Evolutionary conservation across 116 monocot species (phyloP).

Genomic region (Trichopus zeylanicus): DNA sequence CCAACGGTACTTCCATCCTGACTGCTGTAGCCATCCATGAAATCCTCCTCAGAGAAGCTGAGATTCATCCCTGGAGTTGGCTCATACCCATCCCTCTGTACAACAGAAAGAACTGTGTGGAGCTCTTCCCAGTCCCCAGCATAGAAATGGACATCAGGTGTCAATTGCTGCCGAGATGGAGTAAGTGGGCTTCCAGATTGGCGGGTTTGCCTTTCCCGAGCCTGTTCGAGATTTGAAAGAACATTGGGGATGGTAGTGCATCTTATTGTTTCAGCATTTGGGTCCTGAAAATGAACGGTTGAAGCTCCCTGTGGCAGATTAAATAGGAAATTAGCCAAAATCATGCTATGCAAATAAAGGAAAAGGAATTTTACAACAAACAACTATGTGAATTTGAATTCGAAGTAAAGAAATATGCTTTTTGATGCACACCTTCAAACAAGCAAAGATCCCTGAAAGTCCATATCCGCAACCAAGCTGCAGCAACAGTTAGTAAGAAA

Average conservation of each 20-base stretch:
- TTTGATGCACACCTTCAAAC: conserved; percentile 58
- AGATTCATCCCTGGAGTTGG: conserved; percentile 15
- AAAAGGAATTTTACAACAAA: not conserved
- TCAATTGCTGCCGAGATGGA: conserved; percentile 55
- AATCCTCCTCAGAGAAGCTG: conserved; percentile 85
- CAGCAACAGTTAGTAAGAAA: conserved; percentile 11
- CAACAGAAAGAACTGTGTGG: conserved; percentile 58
- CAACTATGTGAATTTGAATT: not conserved
- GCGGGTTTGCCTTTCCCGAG: conserved; percentile 55
- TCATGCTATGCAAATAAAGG: not conserved
- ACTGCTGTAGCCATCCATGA: conserved; percentile 64
- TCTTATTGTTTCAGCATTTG: conserved; percentile 79
- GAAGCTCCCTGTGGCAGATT: conserved; percentile 69
- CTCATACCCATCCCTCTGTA: conserved; percentile 29
- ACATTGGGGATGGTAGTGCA: conserved; percentile 86
- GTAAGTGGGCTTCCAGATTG: conserved; percentile 68
- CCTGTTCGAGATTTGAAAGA: conserved; percentile 80
- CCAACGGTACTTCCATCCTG: conserved; percentile 60
- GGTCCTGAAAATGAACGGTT: conserved; percentile 88
- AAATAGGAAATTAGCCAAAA: not conserved
- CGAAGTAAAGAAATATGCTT: not conserved
- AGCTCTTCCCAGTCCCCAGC: conserved; percentile 89
- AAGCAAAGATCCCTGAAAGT: conserved; percentile 78
- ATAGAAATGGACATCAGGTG: conserved; percentile 73
- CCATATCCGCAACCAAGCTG: conserved; percentile 88